Evolutionary conservation across 2,329 filamentous ascomycete genomes (phyloP), one percentile per base, ranked within the genome.

Genomic region (Arthrobotrys conoides): DNA sequence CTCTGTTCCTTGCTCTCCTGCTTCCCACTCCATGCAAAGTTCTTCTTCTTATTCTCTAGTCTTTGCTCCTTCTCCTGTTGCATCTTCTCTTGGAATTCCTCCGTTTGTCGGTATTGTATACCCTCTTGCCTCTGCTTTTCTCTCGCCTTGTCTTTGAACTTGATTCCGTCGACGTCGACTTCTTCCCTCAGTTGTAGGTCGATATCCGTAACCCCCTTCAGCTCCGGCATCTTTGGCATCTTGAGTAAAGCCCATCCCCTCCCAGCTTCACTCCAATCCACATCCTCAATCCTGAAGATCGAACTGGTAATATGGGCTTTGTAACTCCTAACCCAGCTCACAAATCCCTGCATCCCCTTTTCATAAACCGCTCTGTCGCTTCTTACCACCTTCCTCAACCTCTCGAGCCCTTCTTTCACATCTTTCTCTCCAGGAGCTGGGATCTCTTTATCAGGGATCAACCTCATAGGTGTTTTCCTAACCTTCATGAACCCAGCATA

Each of bases 191-290:
- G 85, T 22, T 86, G 88, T 80, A 88, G 88, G 83, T 93, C 91
- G 3, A 91, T 91, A 12, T 90, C 88, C 87, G 92, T 95, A 4
- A 88, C 83, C 0, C 87, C 88, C 82, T 91, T 91, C 67, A 93
- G 86, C 84, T 99, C 96, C 0, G 96, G 95, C 96, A 99, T 99
- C 83, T 92, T 93, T 3, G 96, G 96, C 80, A 98, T 87, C 64
- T 91, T 91, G 1, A 97, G 87, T 0, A 99, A 87, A 0, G 93
- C 96, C 93, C 95, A 99, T 0, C 91, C 92, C 68, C 90, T 87
- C 0, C 91, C 95, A 0, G 96, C 87, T 67, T 94, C 91, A 4
- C 88, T 86, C 96, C 96, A 99, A 84, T 97, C 91, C 16, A 97
- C 87, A 82, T 96, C 93, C 2, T 87, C 84, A 1, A 93, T 87